phyloP scores from a whole-genome alignment of 805 yeast species.

The Aciculoconidium aculeatum region DNA sequence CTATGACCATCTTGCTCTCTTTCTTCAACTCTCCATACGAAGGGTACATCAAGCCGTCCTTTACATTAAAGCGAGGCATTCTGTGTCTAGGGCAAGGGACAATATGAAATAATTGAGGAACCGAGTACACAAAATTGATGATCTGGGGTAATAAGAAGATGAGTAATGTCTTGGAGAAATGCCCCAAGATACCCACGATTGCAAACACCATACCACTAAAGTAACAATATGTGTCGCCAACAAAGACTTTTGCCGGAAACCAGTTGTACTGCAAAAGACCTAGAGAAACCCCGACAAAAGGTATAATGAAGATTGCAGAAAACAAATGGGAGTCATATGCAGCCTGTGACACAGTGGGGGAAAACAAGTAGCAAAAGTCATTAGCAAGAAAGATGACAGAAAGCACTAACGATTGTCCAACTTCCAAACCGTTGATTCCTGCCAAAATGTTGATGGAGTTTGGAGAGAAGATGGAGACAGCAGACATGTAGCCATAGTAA shows the following conservation, averaged over 20 bases:
- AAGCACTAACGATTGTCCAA: constrained; percentile 84
- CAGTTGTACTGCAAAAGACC: constrained; percentile 76
- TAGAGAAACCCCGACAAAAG: constrained; percentile 78
- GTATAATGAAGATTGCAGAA: constrained; percentile 73
- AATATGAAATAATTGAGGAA: constrained; percentile 83
- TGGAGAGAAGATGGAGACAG: constrained; percentile 90
- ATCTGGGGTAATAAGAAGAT: constrained; percentile 88
- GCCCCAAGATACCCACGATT: constrained; percentile 92
- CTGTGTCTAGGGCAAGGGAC: constrained; percentile 96
- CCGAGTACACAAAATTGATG: constrained; percentile 79
- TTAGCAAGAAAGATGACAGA: constrained; percentile 67
- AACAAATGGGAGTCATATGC: constrained; percentile 80
- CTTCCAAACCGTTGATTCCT: constrained; percentile 94
- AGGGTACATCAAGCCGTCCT: constrained; percentile 71
- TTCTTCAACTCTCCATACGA: constrained; percentile 32
- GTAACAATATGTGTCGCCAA: constrained; percentile 97
- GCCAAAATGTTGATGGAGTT: constrained; percentile 94
- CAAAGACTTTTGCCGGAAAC: constrained; percentile 91
- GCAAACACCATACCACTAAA: constrained; percentile 99
- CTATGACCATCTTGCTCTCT: constrained; percentile 16
- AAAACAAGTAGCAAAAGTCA: constrained; percentile 63
- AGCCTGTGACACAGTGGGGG: constrained; percentile 33
- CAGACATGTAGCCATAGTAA: constrained; percentile 86
- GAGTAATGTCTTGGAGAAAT: constrained; percentile 88
- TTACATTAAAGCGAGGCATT: constrained; percentile 67